phyloP scores from a whole-genome alignment of 179 eudicot species.

The Gypsophila paniculata region DNA sequence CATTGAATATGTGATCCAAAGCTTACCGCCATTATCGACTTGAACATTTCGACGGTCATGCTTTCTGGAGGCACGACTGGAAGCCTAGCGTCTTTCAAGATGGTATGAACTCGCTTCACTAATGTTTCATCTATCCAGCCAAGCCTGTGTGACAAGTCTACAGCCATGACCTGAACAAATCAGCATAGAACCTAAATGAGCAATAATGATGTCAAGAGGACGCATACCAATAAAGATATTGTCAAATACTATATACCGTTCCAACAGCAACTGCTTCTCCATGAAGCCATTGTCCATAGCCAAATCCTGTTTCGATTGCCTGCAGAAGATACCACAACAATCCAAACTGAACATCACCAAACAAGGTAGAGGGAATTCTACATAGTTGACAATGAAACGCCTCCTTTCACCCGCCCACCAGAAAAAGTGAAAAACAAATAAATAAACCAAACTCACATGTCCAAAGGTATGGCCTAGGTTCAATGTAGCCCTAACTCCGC shows the following conservation, averaged over 20 bases:
- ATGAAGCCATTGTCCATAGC: constrained; percentile 95
- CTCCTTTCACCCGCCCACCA: not conserved
- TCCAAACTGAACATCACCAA: not conserved
- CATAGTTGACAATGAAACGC: not conserved
- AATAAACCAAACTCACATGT: constrained; percentile 55
- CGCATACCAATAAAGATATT: not conserved
- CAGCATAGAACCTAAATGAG: constrained; percentile 5
- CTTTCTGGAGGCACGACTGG: constrained; percentile 72
- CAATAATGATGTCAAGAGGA: constrained; percentile 1
- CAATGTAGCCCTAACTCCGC: constrained; percentile 87
- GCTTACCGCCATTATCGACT: constrained; percentile 94
- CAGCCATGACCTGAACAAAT: constrained; percentile 78
- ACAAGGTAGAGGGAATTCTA: not conserved
- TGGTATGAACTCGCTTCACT: constrained; percentile 53
- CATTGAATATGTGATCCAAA: not conserved
- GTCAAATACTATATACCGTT: constrained; percentile 45
- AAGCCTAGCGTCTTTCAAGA: constrained; percentile 66
- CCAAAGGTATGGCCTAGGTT: constrained; percentile 99
- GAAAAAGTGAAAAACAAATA: too few species aligned
- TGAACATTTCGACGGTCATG: constrained; percentile 90
- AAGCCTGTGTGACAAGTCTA: constrained; percentile 88
- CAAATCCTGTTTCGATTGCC: constrained; percentile 89
- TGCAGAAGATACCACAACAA: constrained; percentile 31
- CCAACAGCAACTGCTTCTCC: constrained; percentile 99
- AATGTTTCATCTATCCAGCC: constrained; percentile 95